Percentiles rank a stretch among this genome's conserved stretches.
Evolutionary conservation across 371 early-diverging fungal species (phyloP).

Genomic region (Syncephalastrum monosporum): DNA sequence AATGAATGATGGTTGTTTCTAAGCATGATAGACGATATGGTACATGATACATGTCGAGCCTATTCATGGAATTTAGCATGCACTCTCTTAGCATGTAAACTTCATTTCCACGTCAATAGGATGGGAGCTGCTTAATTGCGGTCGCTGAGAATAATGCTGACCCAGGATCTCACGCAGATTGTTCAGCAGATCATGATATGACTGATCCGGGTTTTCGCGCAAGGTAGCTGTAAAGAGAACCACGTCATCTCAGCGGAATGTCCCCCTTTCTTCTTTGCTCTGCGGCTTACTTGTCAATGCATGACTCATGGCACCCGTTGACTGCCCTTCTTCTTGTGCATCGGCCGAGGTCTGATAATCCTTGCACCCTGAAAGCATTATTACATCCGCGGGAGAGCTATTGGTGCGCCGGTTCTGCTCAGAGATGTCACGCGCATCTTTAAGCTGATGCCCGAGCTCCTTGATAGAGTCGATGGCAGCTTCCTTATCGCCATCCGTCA

Average conservation of each 20-base stretch:
- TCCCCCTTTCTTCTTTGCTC: not conserved
- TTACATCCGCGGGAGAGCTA: constrained; percentile 72
- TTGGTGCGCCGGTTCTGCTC: constrained; percentile 48
- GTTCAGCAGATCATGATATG: constrained; percentile 27
- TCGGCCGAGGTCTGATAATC: constrained; percentile 92
- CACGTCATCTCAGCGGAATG: not conserved
- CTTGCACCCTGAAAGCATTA: constrained; percentile 89
- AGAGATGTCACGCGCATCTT: constrained; percentile 30
- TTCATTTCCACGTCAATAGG: constrained; percentile 31
- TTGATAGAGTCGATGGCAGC: constrained; percentile 49
- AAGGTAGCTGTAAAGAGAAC: constrained; percentile 11
- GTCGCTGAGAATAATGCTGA: constrained; percentile 27
- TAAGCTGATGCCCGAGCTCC: constrained; percentile 43
- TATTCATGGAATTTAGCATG: too few relatives aligned
- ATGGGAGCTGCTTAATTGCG: constrained; percentile 27
- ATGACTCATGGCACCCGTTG: constrained; percentile 85
- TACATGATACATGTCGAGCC: too few relatives aligned
- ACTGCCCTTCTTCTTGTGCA: constrained; percentile 49
- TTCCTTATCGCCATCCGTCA: constrained; percentile 35
- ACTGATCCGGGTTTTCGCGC: constrained; percentile 25
- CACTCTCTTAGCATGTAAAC: constrained; percentile 21
- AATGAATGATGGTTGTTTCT: too few relatives aligned
- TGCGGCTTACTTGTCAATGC: constrained; percentile 56
- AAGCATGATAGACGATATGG: too few relatives aligned
- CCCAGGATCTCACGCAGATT: constrained; percentile 25